phyloP scores from a whole-genome alignment of 1,284 basidiomycete genomes.

The Cryptococcus jaspeensis region DNA sequence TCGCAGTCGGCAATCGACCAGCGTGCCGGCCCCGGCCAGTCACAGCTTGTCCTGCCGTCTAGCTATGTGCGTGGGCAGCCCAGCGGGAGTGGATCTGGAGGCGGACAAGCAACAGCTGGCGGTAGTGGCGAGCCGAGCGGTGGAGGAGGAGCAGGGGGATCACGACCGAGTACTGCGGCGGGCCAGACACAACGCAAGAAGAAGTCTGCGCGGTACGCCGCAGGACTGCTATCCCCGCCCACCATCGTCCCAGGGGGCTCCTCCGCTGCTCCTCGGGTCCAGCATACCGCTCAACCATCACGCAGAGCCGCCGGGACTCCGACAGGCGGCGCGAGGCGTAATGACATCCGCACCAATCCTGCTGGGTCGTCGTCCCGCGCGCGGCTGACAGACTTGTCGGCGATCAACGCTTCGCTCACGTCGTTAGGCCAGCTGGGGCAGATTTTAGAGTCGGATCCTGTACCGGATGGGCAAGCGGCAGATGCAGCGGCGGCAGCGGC shows the following conservation, averaged over 20 bases:
- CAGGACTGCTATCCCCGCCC: constrained; percentile 34
- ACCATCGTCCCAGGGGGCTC: constrained; percentile 38
- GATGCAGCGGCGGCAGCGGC: background rate
- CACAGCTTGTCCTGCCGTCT: constrained; percentile 22
- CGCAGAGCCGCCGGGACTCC: constrained; percentile 16
- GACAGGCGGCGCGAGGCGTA: too few species aligned
- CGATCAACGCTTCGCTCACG: constrained; percentile 26
- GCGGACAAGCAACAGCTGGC: background rate
- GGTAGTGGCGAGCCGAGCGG: background rate
- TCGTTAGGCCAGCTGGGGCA: constrained; percentile 32
- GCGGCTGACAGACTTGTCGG: constrained; percentile 21
- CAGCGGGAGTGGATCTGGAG: background rate
- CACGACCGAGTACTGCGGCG: background rate
- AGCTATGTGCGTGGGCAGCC: constrained; percentile 12
- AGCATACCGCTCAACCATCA: constrained; percentile 3
- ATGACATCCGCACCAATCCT: background rate
- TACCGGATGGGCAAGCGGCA: constrained; percentile 4
- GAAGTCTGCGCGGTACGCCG: constrained; percentile 21
- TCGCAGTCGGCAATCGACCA: constrained; percentile 25
- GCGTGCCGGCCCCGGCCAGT: background rate
- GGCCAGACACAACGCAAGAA: background rate
- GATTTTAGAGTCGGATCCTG: constrained; percentile 26
- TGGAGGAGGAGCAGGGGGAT: background rate
- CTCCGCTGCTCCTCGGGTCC: constrained; percentile 24
- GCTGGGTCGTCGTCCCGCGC: constrained; percentile 18